A percentile compares a stretch with the other conserved stretches of the same genome.
Evolutionary conservation across 1,284 basidiomycete genomes (phyloP).

Genomic region (Vanrija sp.): DNA sequence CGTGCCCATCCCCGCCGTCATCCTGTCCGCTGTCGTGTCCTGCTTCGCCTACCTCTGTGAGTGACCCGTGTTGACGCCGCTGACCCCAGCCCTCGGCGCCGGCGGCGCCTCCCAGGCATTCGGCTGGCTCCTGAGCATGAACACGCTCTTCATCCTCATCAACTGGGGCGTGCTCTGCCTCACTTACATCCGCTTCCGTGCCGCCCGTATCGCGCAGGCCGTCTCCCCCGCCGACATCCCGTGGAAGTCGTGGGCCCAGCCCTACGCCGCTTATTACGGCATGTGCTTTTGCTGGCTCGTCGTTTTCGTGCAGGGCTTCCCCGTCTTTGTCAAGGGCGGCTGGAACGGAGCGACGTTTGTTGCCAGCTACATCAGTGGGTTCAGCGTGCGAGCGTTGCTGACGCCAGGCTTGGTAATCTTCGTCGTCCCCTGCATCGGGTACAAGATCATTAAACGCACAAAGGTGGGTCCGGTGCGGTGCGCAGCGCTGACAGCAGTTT

Average conservation of each 20-base stretch:
- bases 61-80: constrained; percentile 51
- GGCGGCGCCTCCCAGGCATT: constrained; percentile 16
- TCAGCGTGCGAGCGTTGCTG: background rate
- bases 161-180: constrained; percentile 19
- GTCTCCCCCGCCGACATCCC: background rate
- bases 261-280: background rate
- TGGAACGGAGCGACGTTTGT: background rate
- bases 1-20: constrained; percentile 38
- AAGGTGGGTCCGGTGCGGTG: background rate
- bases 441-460: background rate
- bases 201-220: background rate
- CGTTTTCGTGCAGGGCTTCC: background rate
- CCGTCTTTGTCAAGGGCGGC: background rate
- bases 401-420: background rate
- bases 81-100: constrained; percentile 34
- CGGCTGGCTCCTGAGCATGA: constrained; percentile 20
- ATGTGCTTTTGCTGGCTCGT: background rate
- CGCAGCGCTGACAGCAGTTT: too few relatives aligned
- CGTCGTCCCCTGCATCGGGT: background rate
- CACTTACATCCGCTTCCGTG: background rate
- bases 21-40: constrained; percentile 33
- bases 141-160: constrained; percentile 11
- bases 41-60: constrained; percentile 51
- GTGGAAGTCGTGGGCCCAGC: background rate
- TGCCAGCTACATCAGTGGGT: background rate